These are phyloP conservation scores for Saccharomycopsis babjevae DNA, from an alignment of 805 yeast species.

Conservation along the genomic window DNA sequence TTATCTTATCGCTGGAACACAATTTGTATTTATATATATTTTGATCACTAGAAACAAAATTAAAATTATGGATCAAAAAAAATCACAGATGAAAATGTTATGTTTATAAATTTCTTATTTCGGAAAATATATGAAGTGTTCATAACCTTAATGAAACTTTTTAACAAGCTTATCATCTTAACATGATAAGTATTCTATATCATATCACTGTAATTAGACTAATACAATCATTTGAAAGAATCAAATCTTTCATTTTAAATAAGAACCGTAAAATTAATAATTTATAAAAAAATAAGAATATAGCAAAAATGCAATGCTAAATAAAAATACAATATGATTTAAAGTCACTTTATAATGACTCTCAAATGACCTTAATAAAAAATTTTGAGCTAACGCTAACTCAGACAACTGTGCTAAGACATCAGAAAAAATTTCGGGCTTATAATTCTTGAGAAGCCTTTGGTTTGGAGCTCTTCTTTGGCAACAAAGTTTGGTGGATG, in stretches of 20 bases:
- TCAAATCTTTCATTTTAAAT: background rate
- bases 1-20: background rate
- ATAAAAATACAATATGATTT: background rate
- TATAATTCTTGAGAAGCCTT: constrained; percentile 62
- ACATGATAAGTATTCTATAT: too few species aligned
- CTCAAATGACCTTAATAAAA: background rate
- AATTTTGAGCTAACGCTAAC: background rate
- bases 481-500: constrained; percentile 87
- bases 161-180: too few species aligned
- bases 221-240: background rate
- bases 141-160: background rate
- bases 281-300: background rate
- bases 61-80: background rate
- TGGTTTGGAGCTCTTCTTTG: constrained; percentile 59
- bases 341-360: background rate
- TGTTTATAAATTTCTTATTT: background rate
- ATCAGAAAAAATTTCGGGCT: constrained; percentile 10
- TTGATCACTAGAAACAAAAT: background rate
- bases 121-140: background rate
- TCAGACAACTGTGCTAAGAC: too few species aligned
- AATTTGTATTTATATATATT: background rate
- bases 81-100: background rate
- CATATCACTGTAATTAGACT: background rate
- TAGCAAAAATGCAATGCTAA: background rate
- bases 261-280: background rate